phyloP scores from a whole-genome alignment of 495 filamentous ascomycete genomes.

The Aspergillus incahuasiensis region DNA sequence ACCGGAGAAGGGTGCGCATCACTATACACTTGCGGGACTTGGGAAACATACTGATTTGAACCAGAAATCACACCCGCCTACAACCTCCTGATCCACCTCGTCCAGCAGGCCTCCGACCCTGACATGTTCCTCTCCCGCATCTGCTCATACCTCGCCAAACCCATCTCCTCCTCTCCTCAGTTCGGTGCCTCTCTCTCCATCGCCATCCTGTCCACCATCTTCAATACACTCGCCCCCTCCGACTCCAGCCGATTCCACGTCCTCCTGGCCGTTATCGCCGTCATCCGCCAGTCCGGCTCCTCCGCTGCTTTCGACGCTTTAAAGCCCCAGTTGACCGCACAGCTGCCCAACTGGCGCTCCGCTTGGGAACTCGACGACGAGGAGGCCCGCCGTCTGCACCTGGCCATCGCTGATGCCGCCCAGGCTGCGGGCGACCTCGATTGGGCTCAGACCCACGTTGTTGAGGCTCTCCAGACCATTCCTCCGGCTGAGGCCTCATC shows the following conservation, averaged over 20 bases:
- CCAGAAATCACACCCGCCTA: slow-evolving; percentile 87
- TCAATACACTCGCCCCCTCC: slow-evolving; percentile 79
- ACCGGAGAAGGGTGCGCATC: slow-evolving; percentile 72
- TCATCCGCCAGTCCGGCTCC: slow-evolving; percentile 66
- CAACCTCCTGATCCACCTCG: slow-evolving; percentile 91
- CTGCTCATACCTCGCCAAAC: slow-evolving; percentile 80
- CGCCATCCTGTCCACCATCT: slow-evolving; percentile 85
- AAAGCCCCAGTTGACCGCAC: slow-evolving; percentile 67
- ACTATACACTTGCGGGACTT: slow-evolving; percentile 8
- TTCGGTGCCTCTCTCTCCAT: slow-evolving; percentile 82
- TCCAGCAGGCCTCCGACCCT: slow-evolving; percentile 74
- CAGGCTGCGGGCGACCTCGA: slow-evolving; percentile 70
- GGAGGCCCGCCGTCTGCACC: slow-evolving; percentile 74
- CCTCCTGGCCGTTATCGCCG: slow-evolving; percentile 73
- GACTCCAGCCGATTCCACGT: slow-evolving; percentile 84
- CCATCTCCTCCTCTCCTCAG: slow-evolving; percentile 75
- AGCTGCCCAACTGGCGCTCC: slow-evolving; percentile 72
- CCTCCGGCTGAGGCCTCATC: slow-evolving; percentile 64
- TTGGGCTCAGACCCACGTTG: slow-evolving; percentile 74
- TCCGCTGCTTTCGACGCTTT: slow-evolving; percentile 73
- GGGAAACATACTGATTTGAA: slow-evolving; percentile 21
- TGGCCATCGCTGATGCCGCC: slow-evolving; percentile 73
- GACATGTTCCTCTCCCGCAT: slow-evolving; percentile 81
- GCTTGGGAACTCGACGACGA: slow-evolving; percentile 80
- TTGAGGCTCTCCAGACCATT: slow-evolving; percentile 80